Percentiles rank a stretch among this genome's conserved stretches.
These are phyloP conservation scores for Fusarium sp. DNA, from an alignment of 2,329 filamentous ascomycete species.

Conservation along the genomic window DNA sequence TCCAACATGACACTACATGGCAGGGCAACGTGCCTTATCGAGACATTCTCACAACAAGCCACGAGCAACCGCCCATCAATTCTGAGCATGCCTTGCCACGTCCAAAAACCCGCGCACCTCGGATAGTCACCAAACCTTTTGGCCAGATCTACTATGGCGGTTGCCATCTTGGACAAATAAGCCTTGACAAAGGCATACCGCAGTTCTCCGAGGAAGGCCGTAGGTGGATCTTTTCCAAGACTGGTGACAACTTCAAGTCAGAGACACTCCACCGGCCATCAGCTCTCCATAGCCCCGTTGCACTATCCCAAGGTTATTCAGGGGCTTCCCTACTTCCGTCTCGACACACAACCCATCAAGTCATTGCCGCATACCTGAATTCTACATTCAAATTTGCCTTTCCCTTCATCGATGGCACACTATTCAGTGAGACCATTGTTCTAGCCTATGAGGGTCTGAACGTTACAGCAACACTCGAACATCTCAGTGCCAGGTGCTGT, in stretches of 20 bases:
- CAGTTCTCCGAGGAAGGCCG: background rate
- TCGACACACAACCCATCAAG: background rate
- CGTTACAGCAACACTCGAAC: background rate
- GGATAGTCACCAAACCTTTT: background rate
- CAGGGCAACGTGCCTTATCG: background rate
- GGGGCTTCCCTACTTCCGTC: background rate
- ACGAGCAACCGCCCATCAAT: background rate
- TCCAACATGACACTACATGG: background rate
- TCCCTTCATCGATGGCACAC: background rate
- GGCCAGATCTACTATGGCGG: background rate
- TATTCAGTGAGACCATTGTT: background rate
- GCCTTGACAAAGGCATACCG: background rate
- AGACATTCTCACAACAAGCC: background rate
- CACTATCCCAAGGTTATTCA: background rate
- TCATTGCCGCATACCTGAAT: background rate
- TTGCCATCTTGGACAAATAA: background rate
- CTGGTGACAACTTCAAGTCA: background rate
- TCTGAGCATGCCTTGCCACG: background rate
- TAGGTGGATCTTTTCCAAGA: background rate
- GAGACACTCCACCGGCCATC: background rate
- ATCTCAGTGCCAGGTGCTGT: background rate
- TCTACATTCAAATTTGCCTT: background rate
- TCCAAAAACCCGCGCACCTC: background rate
- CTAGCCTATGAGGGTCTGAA: background rate
- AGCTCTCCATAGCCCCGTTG: background rate